phyloP scores from a whole-genome alignment of 352 stramenopile species.

The Globisporangium carolinianum region DNA sequence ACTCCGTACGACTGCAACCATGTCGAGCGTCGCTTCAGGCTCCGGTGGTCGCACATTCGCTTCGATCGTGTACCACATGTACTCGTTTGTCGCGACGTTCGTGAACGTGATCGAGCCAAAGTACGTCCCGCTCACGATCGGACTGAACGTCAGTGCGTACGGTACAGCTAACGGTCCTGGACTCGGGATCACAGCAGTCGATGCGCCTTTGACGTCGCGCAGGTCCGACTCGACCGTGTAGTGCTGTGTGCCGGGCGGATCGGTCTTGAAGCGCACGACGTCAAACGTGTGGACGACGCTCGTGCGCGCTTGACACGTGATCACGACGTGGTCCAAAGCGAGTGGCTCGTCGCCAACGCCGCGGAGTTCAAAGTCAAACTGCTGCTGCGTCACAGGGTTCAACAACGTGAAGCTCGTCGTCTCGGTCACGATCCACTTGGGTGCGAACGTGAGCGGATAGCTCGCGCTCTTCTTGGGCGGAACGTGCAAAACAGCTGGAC shows the following conservation, averaged over 20 bases:
- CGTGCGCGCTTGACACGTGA: slow-evolving; percentile 83
- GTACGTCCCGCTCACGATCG: slow-evolving; percentile 86
- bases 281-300: slow-evolving; percentile 73
- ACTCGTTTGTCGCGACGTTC: slow-evolving; percentile 67
- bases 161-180: no score
- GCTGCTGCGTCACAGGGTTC: slow-evolving; percentile 79
- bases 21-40: slow-evolving; percentile 78
- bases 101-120: slow-evolving; percentile 92
- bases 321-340: slow-evolving; percentile 82
- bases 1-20: slow-evolving; percentile 72
- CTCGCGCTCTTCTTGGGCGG: slow-evolving; percentile 57
- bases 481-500: slow-evolving; percentile 55
- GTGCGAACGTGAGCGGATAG: slow-evolving; percentile 81
- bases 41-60: slow-evolving; percentile 69
- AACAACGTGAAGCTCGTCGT: slow-evolving; percentile 65
- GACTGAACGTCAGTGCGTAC: slow-evolving; percentile 85
- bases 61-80: slow-evolving; percentile 92
- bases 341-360: slow-evolving; percentile 87
- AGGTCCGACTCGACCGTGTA: slow-evolving; percentile 91
- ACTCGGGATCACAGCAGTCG: slow-evolving; percentile 22
- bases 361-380: slow-evolving; percentile 86
- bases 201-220: slow-evolving; percentile 74
- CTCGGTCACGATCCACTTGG: slow-evolving; percentile 71
- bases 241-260: slow-evolving; percentile 26
- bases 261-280: slow-evolving; percentile 53